Base-by-base conservation (phyloP, 768 basidiomycete genomes). In the Rhizopogon vinicolor region DNA sequence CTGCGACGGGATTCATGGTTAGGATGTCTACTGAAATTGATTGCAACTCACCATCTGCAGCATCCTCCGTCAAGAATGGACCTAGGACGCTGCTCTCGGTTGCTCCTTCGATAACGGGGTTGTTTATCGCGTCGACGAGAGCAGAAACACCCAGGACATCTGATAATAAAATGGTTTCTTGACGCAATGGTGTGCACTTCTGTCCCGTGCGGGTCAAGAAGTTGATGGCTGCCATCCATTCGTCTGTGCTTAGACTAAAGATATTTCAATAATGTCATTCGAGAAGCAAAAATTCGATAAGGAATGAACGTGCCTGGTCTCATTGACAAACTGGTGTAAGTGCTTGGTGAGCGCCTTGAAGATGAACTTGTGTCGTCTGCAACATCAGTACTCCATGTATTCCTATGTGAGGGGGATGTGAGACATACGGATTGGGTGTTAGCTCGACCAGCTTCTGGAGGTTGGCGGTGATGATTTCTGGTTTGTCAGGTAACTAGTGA, bases 141-240 rank as follows among this genome's bases (percentile, higher is more conserved):
- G 86, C 76, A 0, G 90, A 92, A 3, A 89, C 81, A 5, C 93
- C 92, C 1, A 93, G 73, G 0, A 81, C 78, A 63, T 93, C 92
- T 1, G 89, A 91, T n/a, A 94, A 78, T 7, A 94, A 81, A 62
- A 94, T 91, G 67, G 89, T 89, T 65, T 94, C 91, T 74, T 82
- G 82, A 33, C 83, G 82, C 51, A 89, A 67, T 35, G 83, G 79
- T 0, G 86, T 83, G 68, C 84, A 91, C 57, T 71, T 89, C 68
- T 94, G 76, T 7, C 92, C 92, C 0, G 79, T 80, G 7, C 75
- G 74, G 0, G 91, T 94, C 56, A 94, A 72, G 71, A 94, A 94
- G 55, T 87, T 68, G 62, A 94, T 85, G 1, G 89, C 76, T 16
- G 78, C 68, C 86, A 86, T 86, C 92, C 92, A 94, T 74, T 94